A percentile compares a stretch with the other conserved stretches of the same genome.
Evolutionary conservation across 495 filamentous ascomycete genomes (phyloP).

Genomic region (Niebla homalea): DNA sequence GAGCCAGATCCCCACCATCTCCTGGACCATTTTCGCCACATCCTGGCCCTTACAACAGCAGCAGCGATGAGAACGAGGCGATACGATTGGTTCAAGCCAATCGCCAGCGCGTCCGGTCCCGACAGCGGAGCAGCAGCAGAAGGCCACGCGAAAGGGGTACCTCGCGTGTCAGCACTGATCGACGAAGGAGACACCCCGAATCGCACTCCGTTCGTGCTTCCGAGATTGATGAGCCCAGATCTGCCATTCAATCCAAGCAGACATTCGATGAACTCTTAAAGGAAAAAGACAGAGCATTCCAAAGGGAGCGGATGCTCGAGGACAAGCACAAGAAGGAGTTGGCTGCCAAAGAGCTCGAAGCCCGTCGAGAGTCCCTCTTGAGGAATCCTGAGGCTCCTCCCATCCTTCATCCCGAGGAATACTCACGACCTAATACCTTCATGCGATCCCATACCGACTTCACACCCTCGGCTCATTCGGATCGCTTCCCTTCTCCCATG

Average conservation of each 20-base stretch:
- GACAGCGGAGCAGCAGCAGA: constrained; percentile 48
- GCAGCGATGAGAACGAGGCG: constrained; percentile 43
- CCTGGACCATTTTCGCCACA: constrained; percentile 55
- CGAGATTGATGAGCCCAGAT: constrained; percentile 28
- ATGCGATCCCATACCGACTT: constrained; percentile 24
- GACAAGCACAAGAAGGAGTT: constrained; percentile 53
- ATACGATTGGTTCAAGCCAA: constrained; percentile 47
- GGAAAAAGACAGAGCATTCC: neutral
- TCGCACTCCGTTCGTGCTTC: constrained; percentile 21
- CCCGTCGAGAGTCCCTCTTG: constrained; percentile 69
- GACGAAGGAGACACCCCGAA: constrained; percentile 25
- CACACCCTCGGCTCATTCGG: constrained; percentile 8
- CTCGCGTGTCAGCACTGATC: constrained; percentile 35
- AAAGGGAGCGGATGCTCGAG: constrained; percentile 23
- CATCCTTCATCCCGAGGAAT: constrained; percentile 65
- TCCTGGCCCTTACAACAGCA: constrained; percentile 20
- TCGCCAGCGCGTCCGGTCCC: constrained; percentile 45
- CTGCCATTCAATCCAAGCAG: constrained; percentile 12
- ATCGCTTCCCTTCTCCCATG: constrained; percentile 7
- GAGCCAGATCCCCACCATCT: constrained; percentile 64
- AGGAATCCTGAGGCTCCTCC: constrained; percentile 63
- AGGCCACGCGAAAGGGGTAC: constrained; percentile 35
- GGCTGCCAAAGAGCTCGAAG: constrained; percentile 76
- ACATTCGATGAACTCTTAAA: constrained; percentile 13
- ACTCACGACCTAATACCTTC: constrained; percentile 16